Evolutionary conservation across 73 alveolate genomes (phyloP).

Genomic region (Paramecium caudatum): DNA sequence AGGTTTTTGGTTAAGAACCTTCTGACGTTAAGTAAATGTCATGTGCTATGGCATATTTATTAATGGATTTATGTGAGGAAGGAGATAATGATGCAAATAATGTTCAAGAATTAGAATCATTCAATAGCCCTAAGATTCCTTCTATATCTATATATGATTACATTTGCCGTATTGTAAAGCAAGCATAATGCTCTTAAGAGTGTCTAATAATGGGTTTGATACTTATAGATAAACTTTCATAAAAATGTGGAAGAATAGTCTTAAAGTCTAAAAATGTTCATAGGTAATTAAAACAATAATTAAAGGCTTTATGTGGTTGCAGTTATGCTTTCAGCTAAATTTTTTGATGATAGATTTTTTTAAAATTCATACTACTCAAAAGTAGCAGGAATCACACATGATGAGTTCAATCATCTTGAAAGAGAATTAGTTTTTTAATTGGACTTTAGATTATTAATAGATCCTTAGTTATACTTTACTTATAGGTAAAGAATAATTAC

Average conservation of each 20-base stretch:
- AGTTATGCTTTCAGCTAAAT: slow-evolving; percentile 83
- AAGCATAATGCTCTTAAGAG: slow-evolving; percentile 79
- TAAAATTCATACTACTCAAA: slow-evolving; percentile 81
- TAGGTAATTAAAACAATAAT: slow-evolving; percentile 73
- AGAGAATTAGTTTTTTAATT: slow-evolving; percentile 78
- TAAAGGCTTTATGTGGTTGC: slow-evolving; percentile 60
- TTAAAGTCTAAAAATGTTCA: slow-evolving; percentile 68
- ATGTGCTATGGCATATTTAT: slow-evolving; percentile 52
- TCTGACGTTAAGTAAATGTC: neutral
- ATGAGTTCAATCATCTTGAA: slow-evolving; percentile 83
- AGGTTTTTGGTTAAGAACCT: neutral
- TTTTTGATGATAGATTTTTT: slow-evolving; percentile 82
- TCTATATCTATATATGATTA: slow-evolving; percentile 76
- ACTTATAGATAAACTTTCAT: slow-evolving; percentile 78
- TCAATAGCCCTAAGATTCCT: slow-evolving; percentile 75
- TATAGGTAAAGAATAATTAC: slow-evolving; percentile 26
- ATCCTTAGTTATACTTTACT: slow-evolving; percentile 18
- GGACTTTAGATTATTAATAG: slow-evolving; percentile 79
- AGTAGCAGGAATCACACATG: slow-evolving; percentile 84
- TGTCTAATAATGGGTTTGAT: slow-evolving; percentile 78
- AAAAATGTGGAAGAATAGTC: slow-evolving; percentile 69
- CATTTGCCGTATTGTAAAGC: slow-evolving; percentile 75
- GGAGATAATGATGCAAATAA: slow-evolving; percentile 64
- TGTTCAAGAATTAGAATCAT: slow-evolving; percentile 27
- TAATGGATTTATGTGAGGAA: slow-evolving; percentile 62